A percentile compares a stretch with the other conserved stretches of the same genome.
phyloP scores from a whole-genome alignment of 306 rosid species.

The Casuarina glauca region DNA sequence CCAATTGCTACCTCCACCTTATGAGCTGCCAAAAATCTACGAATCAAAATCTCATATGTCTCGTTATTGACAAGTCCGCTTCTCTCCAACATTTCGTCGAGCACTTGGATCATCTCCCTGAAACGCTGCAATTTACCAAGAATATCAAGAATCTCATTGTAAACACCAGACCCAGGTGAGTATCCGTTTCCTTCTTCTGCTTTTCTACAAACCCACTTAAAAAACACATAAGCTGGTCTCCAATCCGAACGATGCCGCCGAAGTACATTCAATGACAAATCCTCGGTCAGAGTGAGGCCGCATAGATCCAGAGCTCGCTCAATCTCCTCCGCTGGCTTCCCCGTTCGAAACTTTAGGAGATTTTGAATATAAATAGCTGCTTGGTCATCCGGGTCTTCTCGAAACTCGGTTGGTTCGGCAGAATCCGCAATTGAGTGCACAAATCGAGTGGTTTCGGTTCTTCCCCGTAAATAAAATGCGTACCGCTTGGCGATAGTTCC shows the following conservation, averaged over 20 bases:
- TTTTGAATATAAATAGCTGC: constrained; percentile 49
- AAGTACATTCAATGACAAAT: constrained; percentile 60
- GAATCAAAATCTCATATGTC: constrained; percentile 46
- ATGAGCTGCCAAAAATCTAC: constrained; percentile 62
- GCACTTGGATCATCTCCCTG: constrained; percentile 53
- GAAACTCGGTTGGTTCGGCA: constrained; percentile 8
- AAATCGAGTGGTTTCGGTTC: constrained; percentile 10
- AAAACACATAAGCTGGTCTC: constrained; percentile 60
- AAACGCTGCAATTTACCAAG: constrained; percentile 61
- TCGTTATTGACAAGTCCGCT: constrained; percentile 43
- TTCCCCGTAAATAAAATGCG: constrained; percentile 6
- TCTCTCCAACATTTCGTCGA: constrained; percentile 68
- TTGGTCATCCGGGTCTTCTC: constrained; percentile 22
- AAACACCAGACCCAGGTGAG: constrained; percentile 41
- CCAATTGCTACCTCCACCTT: constrained; percentile 59
- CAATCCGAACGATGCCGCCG: constrained; percentile 69
- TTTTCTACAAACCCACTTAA: constrained; percentile 59
- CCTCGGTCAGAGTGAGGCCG: constrained; percentile 37
- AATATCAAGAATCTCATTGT: constrained; percentile 57
- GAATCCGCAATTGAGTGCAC: constrained; percentile 34
- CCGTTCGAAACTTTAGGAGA: constrained; percentile 60
- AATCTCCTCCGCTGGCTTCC: constrained; percentile 49
- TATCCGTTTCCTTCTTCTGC: constrained; percentile 16
- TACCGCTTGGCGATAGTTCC: constrained; percentile 2
- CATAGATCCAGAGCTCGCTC: constrained; percentile 56